Conservation (phyloP, 306 rosid genomes). For the Prosopis cineraria region DNA sequence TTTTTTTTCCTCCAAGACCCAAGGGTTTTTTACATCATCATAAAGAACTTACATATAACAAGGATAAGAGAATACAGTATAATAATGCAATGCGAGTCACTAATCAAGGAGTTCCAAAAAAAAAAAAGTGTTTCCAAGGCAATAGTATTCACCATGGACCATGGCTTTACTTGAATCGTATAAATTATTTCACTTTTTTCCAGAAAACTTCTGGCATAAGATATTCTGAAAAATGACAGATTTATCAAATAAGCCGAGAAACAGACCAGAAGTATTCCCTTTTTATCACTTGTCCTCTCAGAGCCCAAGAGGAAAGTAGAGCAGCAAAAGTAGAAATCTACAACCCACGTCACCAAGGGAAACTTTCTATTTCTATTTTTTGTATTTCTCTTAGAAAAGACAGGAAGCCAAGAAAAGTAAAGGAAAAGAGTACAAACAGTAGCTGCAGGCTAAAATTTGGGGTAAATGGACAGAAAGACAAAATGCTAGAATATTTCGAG, state of each 20-base stretch:
- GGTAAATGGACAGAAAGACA: not conserved
- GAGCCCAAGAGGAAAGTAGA: not conserved
- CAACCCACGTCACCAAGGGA: not conserved
- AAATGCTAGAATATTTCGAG: not conserved
- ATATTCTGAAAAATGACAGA: not conserved
- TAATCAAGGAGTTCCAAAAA: not conserved
- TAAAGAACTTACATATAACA: not conserved
- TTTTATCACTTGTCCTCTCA: not conserved
- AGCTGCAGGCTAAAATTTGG: not conserved
- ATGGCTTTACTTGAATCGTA: not conserved
- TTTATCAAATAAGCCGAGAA: not conserved
- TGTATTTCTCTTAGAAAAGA: not conserved
- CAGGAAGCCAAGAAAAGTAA: not conserved
- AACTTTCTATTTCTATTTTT: not conserved
- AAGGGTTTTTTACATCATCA: not conserved
- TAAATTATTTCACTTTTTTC: not conserved
- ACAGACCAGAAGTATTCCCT: not conserved
- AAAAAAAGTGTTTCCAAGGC: not conserved
- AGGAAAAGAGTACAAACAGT: not conserved
- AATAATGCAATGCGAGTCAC: not conserved
- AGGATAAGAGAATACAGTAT: not conserved
- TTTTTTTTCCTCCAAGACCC: not conserved
- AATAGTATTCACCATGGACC: not conserved
- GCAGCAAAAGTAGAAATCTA: not conserved
- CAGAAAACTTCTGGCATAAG: not conserved